phyloP scores from a whole-genome alignment of 2,329 filamentous ascomycete species.

The Paecilomyces sp. region DNA sequence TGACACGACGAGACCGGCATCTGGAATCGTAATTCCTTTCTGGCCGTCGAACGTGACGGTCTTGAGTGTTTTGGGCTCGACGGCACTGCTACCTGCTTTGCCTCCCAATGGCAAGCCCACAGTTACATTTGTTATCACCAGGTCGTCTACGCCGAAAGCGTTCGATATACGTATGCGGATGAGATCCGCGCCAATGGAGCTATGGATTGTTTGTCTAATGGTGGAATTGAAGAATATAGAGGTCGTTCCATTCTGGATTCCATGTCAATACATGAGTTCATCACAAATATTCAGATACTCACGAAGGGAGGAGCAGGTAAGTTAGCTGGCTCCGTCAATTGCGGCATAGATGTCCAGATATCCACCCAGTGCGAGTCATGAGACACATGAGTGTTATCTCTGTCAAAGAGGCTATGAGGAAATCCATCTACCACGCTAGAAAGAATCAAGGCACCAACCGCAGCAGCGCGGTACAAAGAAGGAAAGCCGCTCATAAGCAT shows the following conservation, averaged over 20 bases:
- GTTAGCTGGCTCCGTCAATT: conserved; percentile 56
- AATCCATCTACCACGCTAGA: background rate
- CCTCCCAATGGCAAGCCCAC: conserved; percentile 45
- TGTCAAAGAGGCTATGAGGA: background rate
- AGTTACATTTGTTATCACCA: conserved; percentile 54
- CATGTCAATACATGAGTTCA: conserved; percentile 4
- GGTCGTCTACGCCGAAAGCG: conserved; percentile 53
- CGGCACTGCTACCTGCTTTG: conserved; percentile 42
- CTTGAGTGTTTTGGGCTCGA: conserved; percentile 47
- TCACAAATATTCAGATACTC: conserved; percentile 15
- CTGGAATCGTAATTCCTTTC: conserved; percentile 44
- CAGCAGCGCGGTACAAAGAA: background rate
- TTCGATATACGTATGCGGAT: conserved; percentile 60
- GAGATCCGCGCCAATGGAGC: conserved; percentile 49
- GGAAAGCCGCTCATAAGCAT: background rate
- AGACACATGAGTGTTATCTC: background rate
- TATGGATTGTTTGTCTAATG: conserved; percentile 58
- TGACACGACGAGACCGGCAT: conserved; percentile 52
- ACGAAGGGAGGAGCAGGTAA: conserved; percentile 56
- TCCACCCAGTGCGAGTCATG: conserved; percentile 49
- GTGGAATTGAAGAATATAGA: conserved; percentile 56
- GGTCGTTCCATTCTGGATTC: conserved; percentile 42
- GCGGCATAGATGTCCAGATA: conserved; percentile 61
- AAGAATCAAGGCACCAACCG: background rate
- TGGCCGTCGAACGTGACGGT: conserved; percentile 54